phyloP scores from a whole-genome alignment of 2,329 filamentous ascomycete species.

The Aureobasidium sp. region DNA sequence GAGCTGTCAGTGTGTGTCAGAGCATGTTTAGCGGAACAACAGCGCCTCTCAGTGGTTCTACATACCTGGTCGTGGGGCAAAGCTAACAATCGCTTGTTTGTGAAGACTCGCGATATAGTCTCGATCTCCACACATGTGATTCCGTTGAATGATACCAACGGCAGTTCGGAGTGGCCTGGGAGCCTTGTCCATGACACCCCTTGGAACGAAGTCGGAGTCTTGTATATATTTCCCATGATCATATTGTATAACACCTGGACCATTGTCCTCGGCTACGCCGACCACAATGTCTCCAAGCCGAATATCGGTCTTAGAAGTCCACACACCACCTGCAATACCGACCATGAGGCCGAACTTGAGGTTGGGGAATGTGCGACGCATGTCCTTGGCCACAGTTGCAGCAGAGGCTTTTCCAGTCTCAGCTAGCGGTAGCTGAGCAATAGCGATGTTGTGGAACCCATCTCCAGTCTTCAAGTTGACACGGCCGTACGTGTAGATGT shows the following conservation, averaged over 20 bases:
- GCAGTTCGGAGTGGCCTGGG: constrained; percentile 19
- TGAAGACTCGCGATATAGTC: neutral
- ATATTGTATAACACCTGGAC: constrained; percentile 21
- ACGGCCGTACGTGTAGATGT: neutral
- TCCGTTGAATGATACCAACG: constrained; percentile 17
- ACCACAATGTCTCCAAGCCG: constrained; percentile 21
- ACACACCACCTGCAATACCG: constrained; percentile 17
- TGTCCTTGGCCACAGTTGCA: constrained; percentile 13
- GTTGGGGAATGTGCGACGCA: constrained; percentile 12
- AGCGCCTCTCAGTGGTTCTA: too few species aligned
- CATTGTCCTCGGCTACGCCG: constrained; percentile 13
- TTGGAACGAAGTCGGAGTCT: constrained; percentile 6
- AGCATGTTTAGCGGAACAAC: too few species aligned
- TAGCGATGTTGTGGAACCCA: constrained; percentile 12
- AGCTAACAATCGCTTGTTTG: too few species aligned
- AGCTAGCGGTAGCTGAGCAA: constrained; percentile 15
- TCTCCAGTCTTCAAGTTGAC: neutral
- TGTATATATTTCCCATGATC: constrained; percentile 16
- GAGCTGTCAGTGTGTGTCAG: too few species aligned
- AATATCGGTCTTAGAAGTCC: neutral
- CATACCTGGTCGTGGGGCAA: neutral
- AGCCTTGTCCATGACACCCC: constrained; percentile 15
- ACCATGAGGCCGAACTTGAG: constrained; percentile 14
- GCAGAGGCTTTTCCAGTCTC: constrained; percentile 12
- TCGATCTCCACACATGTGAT: constrained; percentile 9